Conservation (phyloP, 495 filamentous ascomycete species). For the Hyaloscypha finlandica region DNA sequence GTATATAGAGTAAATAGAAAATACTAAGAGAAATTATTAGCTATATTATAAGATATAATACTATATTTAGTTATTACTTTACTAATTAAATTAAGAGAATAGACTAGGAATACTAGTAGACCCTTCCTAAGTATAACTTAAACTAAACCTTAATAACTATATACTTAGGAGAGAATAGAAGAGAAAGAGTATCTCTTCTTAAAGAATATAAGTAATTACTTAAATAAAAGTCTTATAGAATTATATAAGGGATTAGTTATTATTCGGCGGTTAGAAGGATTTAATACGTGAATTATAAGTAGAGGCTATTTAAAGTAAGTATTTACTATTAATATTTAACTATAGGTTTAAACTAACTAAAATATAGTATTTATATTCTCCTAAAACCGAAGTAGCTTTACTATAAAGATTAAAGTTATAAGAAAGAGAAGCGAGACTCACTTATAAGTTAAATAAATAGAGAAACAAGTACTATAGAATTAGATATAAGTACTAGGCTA, state of each 20-base stretch:
- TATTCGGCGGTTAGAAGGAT: not conserved
- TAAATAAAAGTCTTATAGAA: not conserved
- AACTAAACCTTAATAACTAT: not conserved
- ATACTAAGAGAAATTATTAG: not conserved
- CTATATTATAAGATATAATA: not conserved
- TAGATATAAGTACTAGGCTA: too few relatives aligned
- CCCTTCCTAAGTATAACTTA: not conserved
- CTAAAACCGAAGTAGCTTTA: too few relatives aligned
- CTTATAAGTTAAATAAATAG: too few relatives aligned
- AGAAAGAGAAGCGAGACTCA: too few relatives aligned
- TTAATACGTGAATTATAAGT: too few relatives aligned
- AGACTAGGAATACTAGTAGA: constrained; percentile 6
- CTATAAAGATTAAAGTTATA: too few relatives aligned
- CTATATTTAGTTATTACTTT: not conserved
- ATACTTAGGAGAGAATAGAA: not conserved
- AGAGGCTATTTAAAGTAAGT: too few relatives aligned
- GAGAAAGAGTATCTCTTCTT: not conserved
- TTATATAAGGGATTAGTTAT: constrained; percentile 12
- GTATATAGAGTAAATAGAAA: not conserved
- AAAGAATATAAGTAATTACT: too few relatives aligned
- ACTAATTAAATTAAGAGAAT: not conserved
- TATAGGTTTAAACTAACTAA: too few relatives aligned
- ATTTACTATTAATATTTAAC: too few relatives aligned
- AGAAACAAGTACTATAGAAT: too few relatives aligned
- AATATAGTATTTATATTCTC: too few relatives aligned